Evolutionary conservation across 352 stramenopile genomes (phyloP), one percentile per base, ranked within the genome.

Genomic region (Phytopythium vexans): DNA sequence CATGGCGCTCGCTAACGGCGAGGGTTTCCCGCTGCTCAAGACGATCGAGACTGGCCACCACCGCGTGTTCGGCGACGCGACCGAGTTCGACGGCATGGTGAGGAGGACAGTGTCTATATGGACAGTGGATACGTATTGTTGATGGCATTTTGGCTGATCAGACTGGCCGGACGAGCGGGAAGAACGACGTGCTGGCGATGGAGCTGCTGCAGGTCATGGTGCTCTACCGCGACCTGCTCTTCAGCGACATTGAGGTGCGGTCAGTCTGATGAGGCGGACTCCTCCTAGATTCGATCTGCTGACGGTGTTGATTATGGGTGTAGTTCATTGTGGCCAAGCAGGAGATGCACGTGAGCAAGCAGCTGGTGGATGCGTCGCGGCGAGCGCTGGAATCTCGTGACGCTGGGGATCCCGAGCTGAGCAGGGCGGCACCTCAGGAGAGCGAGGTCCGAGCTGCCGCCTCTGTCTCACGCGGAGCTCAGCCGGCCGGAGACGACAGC

Each of bases 211-310:
- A 76, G 32, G 57, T 88, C 12, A 72, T 90, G 62, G 68, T 74
- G 14, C 68, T 86, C 12, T 85, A 88, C 37, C 70, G 77, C 12
- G 80, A 88, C 43, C 63, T 88, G 11, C 70, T 88, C 38, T 90
- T 88, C 54, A 82, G 66, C 49, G 80, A 88, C 36, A 64, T 90
- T 36, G 80, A 90, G 72, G 79, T 86, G 49, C 12, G 49, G 8
- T 54, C 11, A 4, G 5, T 58, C 6, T 10, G 11, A 16, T 49
- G 37, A 3, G 14, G 8, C 37, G 14, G 9, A 14, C 8, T 41
- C 37, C 8, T 41, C 9, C 8, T 41, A 41, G 37, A 41, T 14
- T 41, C 37, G 37, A 41, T 14, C 8, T 41, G 12, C 37, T 41
- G 8, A 41, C 37, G 37, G 5, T 56, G 47, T 46, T 51, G 44